These are phyloP conservation scores for Calendula officinalis DNA, from an alignment of 129 eudicot genomes.

Conservation along the genomic window DNA sequence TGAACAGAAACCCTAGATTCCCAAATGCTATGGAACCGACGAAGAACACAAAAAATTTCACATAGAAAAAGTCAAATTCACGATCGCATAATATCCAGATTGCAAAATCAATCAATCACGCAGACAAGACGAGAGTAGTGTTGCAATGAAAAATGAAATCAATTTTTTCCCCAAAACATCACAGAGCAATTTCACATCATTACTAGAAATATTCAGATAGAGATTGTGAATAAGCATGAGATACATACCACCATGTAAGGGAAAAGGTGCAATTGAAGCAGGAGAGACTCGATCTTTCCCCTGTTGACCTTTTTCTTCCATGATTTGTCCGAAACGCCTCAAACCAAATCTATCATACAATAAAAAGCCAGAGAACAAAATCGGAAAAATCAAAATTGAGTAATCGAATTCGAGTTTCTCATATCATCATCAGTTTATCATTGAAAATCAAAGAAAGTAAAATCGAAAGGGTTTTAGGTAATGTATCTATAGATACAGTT, in stretches of 20 bases:
- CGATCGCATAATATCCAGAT: background rate
- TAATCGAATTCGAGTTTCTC: conserved; percentile 29
- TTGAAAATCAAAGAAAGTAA: too few species aligned
- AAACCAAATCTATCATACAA: conserved; percentile 17
- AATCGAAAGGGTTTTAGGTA: conserved; percentile 43
- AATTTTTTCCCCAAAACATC: conserved; percentile 10
- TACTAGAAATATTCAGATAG: background rate
- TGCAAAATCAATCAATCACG: conserved; percentile 9
- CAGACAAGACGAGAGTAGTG: background rate
- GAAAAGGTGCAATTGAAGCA: conserved; percentile 32
- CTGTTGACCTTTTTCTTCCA: conserved; percentile 55
- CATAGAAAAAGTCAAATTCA: conserved; percentile 4
- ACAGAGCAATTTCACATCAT: conserved; percentile 12
- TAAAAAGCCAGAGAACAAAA: background rate
- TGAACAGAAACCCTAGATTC: conserved; percentile 30
- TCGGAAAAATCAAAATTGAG: background rate
- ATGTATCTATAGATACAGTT: conserved; percentile 3
- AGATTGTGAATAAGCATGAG: background rate
- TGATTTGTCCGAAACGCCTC: conserved; percentile 19
- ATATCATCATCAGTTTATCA: background rate
- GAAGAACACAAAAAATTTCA: background rate
- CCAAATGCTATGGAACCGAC: conserved; percentile 4
- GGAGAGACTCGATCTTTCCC: conserved; percentile 44
- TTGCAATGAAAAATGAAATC: conserved; percentile 5
- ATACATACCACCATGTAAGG: conserved; percentile 38